These are phyloP conservation scores for Mariannaea elegans DNA, from an alignment of 2,329 filamentous ascomycete species.

Conservation along the genomic window DNA sequence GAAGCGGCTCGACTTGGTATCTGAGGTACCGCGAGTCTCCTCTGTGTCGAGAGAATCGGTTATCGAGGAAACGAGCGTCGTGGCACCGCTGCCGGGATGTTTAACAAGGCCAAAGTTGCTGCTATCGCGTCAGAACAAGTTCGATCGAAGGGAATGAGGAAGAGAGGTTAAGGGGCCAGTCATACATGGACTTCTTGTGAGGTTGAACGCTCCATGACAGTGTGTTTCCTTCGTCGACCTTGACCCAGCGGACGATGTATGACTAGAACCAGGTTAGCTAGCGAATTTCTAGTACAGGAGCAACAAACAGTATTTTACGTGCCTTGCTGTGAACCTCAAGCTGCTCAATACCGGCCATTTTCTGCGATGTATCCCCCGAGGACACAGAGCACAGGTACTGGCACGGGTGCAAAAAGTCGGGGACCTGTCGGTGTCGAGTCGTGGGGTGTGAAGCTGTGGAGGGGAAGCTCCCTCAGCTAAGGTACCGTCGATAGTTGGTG, in stretches of 20 bases:
- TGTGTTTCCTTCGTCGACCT: slow-evolving; percentile 87
- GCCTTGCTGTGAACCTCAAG: slow-evolving; percentile 98
- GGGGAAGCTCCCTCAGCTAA: slow-evolving; percentile 14
- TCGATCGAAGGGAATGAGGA: not conserved
- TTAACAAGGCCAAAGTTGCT: slow-evolving; percentile 98
- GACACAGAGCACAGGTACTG: slow-evolving; percentile 1
- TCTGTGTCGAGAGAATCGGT: slow-evolving; percentile 58
- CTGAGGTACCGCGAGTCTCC: slow-evolving; percentile 51
- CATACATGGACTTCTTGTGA: slow-evolving; percentile 93
- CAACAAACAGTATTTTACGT: slow-evolving; percentile 35
- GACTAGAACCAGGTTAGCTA: slow-evolving; percentile 68
- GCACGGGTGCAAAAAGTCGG: slow-evolving; percentile 1
- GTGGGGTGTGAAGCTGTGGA: slow-evolving; percentile 15
- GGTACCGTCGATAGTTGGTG: not conserved
- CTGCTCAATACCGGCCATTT: slow-evolving; percentile 95
- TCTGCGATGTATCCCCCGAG: slow-evolving; percentile 27
- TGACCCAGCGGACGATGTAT: slow-evolving; percentile 97
- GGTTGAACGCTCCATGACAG: slow-evolving; percentile 98
- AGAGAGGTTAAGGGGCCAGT: slow-evolving; percentile 12
- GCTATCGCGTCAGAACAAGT: slow-evolving; percentile 30
- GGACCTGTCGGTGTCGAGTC: not conserved
- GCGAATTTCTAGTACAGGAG: not conserved
- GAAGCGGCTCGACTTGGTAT: slow-evolving; percentile 58
- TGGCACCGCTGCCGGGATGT: slow-evolving; percentile 79
- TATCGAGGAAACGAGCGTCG: slow-evolving; percentile 54